Base-by-base conservation (phyloP, 2,329 filamentous ascomycete genomes). In the Sporothrix brunneoviolacea region DNA sequence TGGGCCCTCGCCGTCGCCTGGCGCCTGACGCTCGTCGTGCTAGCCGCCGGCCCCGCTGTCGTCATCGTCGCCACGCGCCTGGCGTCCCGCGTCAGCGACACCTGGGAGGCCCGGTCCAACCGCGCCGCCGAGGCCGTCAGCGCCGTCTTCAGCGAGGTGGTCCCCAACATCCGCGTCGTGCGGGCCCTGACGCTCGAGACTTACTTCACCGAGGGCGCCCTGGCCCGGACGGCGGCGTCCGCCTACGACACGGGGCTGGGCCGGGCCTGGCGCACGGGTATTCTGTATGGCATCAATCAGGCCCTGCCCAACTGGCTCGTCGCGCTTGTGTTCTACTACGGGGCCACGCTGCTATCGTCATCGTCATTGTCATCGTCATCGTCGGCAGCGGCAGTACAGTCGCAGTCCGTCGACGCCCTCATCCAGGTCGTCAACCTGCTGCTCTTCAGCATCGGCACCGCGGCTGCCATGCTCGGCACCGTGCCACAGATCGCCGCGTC, bases 281-380 rank as follows among this genome's bases (percentile, higher is more conserved):
- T 83, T 5, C 74, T 91, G 7, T 94, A 82, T 60, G 91, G 91
- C 0, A 65, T 93, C n/a, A 83, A 84, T 30, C 85, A 94, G 59
- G 83, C 82, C 0, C 75, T 83, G 16, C 79, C 83, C 35, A 79
- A 82, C 53, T 88, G 88, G 60, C 75, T 88, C 13, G 84, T 82
- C 36, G 88, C 89, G 0, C 69, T 95, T 4, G 78, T 95, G 9
- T 93, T 95, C 63, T 95, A 85, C 68, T 94, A 91, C 61, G 88
- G 86, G 3, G 80, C 83, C 0, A 68, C 77, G 1, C 72, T 95
- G 10, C 74, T 87, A 6, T 66, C 76, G 66, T 70, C 33, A 5
- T 59, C 62, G 13, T 61, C 68, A 15, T 72, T 70, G 24, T 28
- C 24, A 10, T 28, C 24, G 24, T 28, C 24, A 28, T 28, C 24